Evolutionary conservation across 331 rosid species (phyloP).

Genomic region (Stylosanthes scabra): DNA sequence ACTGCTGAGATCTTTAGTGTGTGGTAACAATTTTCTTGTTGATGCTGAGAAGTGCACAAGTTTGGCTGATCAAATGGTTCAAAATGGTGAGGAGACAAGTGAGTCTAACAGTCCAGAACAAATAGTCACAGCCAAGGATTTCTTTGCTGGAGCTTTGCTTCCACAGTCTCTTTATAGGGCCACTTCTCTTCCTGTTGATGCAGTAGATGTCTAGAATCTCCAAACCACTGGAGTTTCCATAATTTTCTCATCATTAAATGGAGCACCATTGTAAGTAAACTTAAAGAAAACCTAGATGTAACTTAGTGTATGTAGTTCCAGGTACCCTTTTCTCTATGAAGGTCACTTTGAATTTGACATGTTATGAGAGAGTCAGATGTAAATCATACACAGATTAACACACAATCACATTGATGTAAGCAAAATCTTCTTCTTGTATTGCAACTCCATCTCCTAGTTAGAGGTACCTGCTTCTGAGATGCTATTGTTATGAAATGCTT

Average conservation of each 20-base stretch:
- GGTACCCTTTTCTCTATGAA: conserved; percentile 34
- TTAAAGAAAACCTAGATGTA: neutral
- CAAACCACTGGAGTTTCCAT: conserved; percentile 18
- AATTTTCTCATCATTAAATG: conserved; percentile 32
- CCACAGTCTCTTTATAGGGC: conserved; percentile 86
- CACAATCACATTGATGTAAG: conserved; percentile 33
- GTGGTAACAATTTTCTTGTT: conserved; percentile 43
- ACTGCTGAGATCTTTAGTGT: conserved; percentile 33
- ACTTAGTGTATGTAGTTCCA: conserved; percentile 26
- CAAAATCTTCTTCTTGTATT: conserved; percentile 19
- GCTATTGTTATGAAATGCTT: conserved; percentile 17
- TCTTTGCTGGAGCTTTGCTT: conserved; percentile 62
- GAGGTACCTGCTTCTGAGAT: neutral
- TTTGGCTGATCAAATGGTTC: conserved; percentile 44
- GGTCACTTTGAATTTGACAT: conserved; percentile 19
- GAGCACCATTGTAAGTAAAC: conserved; percentile 6
- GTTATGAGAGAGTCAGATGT: conserved; percentile 35
- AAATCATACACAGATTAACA: conserved; percentile 45
- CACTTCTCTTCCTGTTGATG: conserved; percentile 96
- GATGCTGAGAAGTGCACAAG: conserved; percentile 44
- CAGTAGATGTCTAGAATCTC: conserved; percentile 68
- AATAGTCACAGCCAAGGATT: conserved; percentile 64
- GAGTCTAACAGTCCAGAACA: conserved; percentile 54
- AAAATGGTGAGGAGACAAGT: conserved; percentile 35
- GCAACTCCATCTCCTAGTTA: conserved; percentile 33